phyloP scores from a whole-genome alignment of 352 stramenopile genomes.

The Phytophthora hibernalis region DNA sequence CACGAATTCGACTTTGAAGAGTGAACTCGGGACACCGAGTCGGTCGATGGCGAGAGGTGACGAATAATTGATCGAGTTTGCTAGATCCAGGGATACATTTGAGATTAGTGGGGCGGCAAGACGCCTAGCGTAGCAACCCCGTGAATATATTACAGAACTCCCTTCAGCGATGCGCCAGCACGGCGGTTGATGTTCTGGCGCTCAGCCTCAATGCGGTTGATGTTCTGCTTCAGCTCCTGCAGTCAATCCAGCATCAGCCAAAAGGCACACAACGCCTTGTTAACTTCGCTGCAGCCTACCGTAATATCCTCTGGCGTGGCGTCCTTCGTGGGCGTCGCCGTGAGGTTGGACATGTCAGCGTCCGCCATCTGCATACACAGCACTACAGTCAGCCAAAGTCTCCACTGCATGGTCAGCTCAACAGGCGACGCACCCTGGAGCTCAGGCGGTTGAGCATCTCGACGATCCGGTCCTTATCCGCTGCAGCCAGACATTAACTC shows the following conservation, averaged over 20 bases:
- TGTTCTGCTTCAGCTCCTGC: constrained; percentile 78
- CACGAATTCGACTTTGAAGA: constrained; percentile 81
- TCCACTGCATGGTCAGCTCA: not conserved
- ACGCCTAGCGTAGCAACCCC: constrained; percentile 17
- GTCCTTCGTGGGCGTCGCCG: constrained; percentile 77
- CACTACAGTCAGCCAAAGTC: not conserved
- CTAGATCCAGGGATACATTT: constrained; percentile 38
- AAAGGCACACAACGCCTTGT: not conserved
- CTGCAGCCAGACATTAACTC: constrained; percentile 32
- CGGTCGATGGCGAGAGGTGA: constrained; percentile 1
- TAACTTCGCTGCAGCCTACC: constrained; percentile 24
- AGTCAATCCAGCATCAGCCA: not conserved
- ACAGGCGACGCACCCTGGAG: constrained; percentile 56
- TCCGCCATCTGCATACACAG: constrained; percentile 72
- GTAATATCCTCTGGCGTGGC: constrained; percentile 79
- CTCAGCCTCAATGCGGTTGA: constrained; percentile 79
- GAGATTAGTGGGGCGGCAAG: constrained; percentile 19
- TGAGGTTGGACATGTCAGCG: constrained; percentile 89
- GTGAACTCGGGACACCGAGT: constrained; percentile 22
- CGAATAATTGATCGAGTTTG: constrained; percentile 28
- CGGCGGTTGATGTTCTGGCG: constrained; percentile 84
- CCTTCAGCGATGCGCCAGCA: constrained; percentile 80
- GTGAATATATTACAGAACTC: constrained; percentile 66
- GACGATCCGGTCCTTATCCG: constrained; percentile 87
- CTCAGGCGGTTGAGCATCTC: constrained; percentile 91